phyloP scores from a whole-genome alignment of 139 green algal species.

The Tetradesmus lagerheimii region DNA sequence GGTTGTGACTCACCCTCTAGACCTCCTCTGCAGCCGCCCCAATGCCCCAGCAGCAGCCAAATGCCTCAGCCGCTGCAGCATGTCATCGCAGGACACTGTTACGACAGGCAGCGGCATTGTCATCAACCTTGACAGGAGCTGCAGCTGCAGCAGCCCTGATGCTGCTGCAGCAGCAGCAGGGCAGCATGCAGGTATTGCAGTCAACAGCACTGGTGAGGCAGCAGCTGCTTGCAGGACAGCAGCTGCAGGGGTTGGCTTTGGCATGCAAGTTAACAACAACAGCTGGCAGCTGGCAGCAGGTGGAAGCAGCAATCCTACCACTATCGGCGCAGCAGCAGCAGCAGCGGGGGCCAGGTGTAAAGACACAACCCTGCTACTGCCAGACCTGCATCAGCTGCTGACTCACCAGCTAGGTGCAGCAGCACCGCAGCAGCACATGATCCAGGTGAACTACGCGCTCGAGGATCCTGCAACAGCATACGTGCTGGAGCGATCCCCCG shows the following conservation, averaged over 20 bases:
- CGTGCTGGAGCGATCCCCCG: not conserved
- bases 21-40: not conserved
- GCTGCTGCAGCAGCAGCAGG: not conserved
- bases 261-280: no score
- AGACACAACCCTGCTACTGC: not conserved
- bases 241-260: no score
- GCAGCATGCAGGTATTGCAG: not conserved
- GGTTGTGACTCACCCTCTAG: not conserved
- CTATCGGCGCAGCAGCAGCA: not conserved
- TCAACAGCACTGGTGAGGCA: not conserved
- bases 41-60: not conserved
- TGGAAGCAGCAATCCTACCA: not conserved
- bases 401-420: not conserved
- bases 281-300: not conserved
- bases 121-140: not conserved
- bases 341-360: not conserved
- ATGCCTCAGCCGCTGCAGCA: slow-evolving; percentile 31
- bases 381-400: not conserved
- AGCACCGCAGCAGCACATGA: slow-evolving; percentile 12
- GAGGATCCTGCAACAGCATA: not conserved
- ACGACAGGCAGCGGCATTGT: slow-evolving; percentile 8
- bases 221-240: not conserved
- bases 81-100: slow-evolving; percentile 4
- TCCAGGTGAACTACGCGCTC: slow-evolving; percentile 21
- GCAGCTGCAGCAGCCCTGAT: not conserved